These are phyloP conservation scores for Berberis thunbergii DNA, from an alignment of 164 flowering plant genomes.

Conservation along the genomic window DNA sequence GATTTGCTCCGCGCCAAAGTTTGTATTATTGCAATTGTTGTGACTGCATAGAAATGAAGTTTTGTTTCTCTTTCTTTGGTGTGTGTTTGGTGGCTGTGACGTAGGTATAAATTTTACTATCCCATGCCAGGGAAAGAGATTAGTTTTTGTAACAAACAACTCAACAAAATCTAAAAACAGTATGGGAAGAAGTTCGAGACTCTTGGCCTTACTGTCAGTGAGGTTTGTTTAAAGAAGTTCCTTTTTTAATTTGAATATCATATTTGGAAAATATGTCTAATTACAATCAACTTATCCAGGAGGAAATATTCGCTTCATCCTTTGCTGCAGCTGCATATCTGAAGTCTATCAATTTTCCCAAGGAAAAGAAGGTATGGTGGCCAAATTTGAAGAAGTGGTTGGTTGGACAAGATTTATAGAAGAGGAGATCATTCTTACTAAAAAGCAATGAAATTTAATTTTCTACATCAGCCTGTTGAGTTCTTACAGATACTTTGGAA, in stretches of 20 bases:
- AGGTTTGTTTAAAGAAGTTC: constrained; percentile 36
- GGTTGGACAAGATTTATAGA: too few species aligned
- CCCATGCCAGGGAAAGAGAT: constrained; percentile 72
- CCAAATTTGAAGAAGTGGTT: too few species aligned
- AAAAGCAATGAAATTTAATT: too few species aligned
- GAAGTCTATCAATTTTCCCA: constrained; percentile 85
- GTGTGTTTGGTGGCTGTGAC: constrained; percentile 1
- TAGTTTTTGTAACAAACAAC: constrained; percentile 97
- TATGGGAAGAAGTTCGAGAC: constrained; percentile 96
- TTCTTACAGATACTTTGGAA: too few species aligned
- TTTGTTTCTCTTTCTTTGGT: not conserved
- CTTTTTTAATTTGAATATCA: not conserved
- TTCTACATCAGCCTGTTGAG: too few species aligned
- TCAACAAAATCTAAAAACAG: constrained; percentile 95
- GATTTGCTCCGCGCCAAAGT: constrained; percentile 93
- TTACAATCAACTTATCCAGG: constrained; percentile 34
- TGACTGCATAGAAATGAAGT: not conserved
- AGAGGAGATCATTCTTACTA: too few species aligned
- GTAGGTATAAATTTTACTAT: not conserved
- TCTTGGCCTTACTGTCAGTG: constrained; percentile 81
- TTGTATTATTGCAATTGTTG: constrained; percentile 5
- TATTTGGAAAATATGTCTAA: not conserved
- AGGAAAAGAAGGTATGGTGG: constrained; percentile 74
- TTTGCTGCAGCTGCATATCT: constrained; percentile 98
- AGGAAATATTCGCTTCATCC: constrained; percentile 97